A percentile compares a stretch with the other conserved stretches of the same genome.
These are phyloP conservation scores for Phytophthora chlamydospora DNA, from an alignment of 352 stramenopile genomes.

Conservation along the genomic window DNA sequence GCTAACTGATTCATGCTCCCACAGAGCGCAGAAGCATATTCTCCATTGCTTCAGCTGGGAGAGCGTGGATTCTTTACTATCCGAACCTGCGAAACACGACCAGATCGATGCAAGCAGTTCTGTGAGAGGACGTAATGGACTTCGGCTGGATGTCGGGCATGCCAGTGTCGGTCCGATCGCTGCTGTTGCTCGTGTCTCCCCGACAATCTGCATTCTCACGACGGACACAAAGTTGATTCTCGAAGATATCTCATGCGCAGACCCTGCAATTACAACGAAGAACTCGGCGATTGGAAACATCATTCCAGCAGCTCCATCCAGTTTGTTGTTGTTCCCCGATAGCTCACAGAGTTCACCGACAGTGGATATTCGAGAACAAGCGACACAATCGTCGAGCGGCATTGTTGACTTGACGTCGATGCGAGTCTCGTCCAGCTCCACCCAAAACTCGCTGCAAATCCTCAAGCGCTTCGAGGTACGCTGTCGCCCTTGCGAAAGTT, in stretches of 20 bases:
- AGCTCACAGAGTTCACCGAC: background rate
- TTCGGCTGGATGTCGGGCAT: constrained; percentile 17
- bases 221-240: constrained; percentile 34
- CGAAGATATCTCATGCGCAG: constrained; percentile 18
- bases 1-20: constrained; percentile 6
- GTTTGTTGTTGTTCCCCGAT: constrained; percentile 6
- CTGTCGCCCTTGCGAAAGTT: background rate
- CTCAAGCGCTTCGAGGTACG: constrained; percentile 30
- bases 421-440: constrained; percentile 36
- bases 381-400: constrained; percentile 6
- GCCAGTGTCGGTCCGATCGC: constrained; percentile 24
- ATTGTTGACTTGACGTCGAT: constrained; percentile 51
- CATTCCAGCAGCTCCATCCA: constrained; percentile 2
- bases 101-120: constrained; percentile 22
- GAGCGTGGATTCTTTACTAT: constrained; percentile 19
- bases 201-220: constrained; percentile 32
- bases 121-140: constrained; percentile 6
- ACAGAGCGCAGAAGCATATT: constrained; percentile 25
- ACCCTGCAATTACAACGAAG: background rate
- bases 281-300: constrained; percentile 12
- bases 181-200: constrained; percentile 30
- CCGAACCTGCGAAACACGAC: constrained; percentile 15
- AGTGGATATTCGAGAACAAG: constrained; percentile 7
- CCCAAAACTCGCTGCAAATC: constrained; percentile 45
- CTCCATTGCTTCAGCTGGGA: constrained; percentile 42